phyloP scores from a whole-genome alignment of 1,284 basidiomycete genomes.

The Rhodotorula sp. region DNA sequence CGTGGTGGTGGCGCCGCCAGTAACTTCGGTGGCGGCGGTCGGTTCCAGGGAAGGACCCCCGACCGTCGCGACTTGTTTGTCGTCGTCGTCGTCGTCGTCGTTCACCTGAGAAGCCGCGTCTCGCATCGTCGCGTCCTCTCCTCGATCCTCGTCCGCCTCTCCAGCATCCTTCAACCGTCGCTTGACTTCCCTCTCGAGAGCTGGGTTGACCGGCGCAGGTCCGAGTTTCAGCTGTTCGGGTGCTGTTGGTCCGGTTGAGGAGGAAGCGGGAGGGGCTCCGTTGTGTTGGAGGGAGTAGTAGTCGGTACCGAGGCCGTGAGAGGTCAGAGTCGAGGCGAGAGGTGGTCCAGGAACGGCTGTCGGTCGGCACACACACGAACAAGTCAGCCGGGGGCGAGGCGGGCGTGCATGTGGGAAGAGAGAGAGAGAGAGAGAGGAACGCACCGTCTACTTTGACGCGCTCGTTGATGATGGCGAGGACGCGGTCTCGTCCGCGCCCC shows the following conservation, averaged over 20 bases:
- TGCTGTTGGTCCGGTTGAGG: not conserved
- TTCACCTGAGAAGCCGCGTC: constrained; percentile 2
- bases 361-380: not conserved
- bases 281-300: constrained; percentile 18
- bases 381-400: no score
- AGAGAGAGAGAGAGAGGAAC: constrained; percentile 29
- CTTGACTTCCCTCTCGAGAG: constrained; percentile 73
- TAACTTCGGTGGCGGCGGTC: no score
- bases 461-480: constrained; percentile 92
- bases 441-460: constrained; percentile 86
- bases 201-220: constrained; percentile 70
- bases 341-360: constrained; percentile 40
- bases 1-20: no score
- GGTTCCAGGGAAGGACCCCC: no score
- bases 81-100: not conserved
- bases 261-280: constrained; percentile 12
- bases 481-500: constrained; percentile 67
- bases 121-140: constrained; percentile 35
- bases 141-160: constrained; percentile 51
- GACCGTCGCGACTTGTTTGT: not conserved
- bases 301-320: constrained; percentile 28
- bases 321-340: constrained; percentile 17
- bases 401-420: not conserved
- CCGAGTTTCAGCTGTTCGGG: constrained; percentile 68
- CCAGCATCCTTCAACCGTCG: constrained; percentile 58